These are phyloP conservation scores for Parietaria judaica DNA, from an alignment of 306 rosid species.

Conservation along the genomic window DNA sequence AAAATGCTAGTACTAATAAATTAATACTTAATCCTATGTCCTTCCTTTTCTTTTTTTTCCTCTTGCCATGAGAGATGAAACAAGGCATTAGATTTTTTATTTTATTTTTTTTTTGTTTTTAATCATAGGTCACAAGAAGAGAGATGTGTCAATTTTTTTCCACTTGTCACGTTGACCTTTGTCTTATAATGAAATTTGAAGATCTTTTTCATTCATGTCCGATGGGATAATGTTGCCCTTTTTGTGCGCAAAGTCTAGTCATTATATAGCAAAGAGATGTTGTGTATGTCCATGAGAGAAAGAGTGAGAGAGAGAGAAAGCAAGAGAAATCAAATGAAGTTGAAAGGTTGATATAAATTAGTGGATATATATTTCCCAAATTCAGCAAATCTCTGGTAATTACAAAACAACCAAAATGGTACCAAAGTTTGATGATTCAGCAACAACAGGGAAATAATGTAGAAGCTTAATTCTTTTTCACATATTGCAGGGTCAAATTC, in stretches of 20 bases:
- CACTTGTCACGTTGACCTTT: too few relatives aligned
- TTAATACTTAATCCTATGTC: too few relatives aligned
- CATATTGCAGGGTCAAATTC: constrained; percentile 40
- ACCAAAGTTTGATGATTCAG: constrained; percentile 38
- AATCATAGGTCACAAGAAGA: too few relatives aligned
- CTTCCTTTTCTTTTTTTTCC: too few relatives aligned
- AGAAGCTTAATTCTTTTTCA: constrained; percentile 29
- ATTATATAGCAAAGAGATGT: not conserved
- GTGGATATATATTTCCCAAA: constrained; percentile 26
- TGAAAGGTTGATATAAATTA: constrained; percentile 10
- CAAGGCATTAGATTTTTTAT: too few relatives aligned
- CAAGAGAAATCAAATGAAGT: not conserved
- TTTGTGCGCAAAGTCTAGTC: not conserved
- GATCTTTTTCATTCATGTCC: not conserved
- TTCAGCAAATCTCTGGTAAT: constrained; percentile 38
- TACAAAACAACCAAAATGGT: constrained; percentile 33
- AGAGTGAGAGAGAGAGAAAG: not conserved
- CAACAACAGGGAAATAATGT: constrained; percentile 22
- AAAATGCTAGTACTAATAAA: too few relatives aligned
- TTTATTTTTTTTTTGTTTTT: too few relatives aligned
- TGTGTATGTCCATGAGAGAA: not conserved
- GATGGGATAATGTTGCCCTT: not conserved
- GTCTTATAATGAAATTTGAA: not conserved
- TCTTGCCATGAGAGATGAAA: too few relatives aligned
- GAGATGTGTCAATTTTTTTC: too few relatives aligned